Evolutionary conservation across 805 yeast genomes (phyloP).

Genomic region (Zygoascus bituminiphila): DNA sequence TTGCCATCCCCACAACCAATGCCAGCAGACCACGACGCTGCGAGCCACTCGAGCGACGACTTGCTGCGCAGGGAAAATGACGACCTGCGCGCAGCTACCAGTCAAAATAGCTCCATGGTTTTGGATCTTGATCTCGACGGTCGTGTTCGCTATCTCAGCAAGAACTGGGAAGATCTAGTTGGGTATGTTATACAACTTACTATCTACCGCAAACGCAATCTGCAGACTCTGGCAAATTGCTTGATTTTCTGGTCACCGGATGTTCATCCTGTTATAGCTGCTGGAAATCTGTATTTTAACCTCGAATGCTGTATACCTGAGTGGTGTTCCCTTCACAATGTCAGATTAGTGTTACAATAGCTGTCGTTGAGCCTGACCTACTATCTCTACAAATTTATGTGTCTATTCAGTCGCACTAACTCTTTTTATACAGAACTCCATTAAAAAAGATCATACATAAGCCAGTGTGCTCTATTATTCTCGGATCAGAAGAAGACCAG

Average conservation of each 20-base stretch:
- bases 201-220: too few species aligned
- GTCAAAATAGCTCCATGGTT: conserved; percentile 45
- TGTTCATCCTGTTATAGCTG: too few species aligned
- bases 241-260: too few species aligned
- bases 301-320: too few species aligned
- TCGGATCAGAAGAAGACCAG: conserved; percentile 58
- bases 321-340: too few species aligned
- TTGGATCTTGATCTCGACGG: conserved; percentile 79
- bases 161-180: conserved; percentile 70
- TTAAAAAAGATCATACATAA: conserved; percentile 44
- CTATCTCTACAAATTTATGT: too few species aligned
- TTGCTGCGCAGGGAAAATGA: conserved; percentile 24
- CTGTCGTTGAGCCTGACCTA: too few species aligned
- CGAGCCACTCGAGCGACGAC: background rate
- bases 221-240: too few species aligned
- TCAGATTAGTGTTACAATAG: too few species aligned
- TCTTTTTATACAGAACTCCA: conserved; percentile 37
- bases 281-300: too few species aligned
- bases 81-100: conserved; percentile 22
- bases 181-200: too few species aligned
- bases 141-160: conserved; percentile 62
- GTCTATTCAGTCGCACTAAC: background rate
- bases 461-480: conserved; percentile 54
- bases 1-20: background rate
- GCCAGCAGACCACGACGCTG: background rate